phyloP scores from a whole-genome alignment of 352 stramenopile genomes.

The Phytophthora foliorum region DNA sequence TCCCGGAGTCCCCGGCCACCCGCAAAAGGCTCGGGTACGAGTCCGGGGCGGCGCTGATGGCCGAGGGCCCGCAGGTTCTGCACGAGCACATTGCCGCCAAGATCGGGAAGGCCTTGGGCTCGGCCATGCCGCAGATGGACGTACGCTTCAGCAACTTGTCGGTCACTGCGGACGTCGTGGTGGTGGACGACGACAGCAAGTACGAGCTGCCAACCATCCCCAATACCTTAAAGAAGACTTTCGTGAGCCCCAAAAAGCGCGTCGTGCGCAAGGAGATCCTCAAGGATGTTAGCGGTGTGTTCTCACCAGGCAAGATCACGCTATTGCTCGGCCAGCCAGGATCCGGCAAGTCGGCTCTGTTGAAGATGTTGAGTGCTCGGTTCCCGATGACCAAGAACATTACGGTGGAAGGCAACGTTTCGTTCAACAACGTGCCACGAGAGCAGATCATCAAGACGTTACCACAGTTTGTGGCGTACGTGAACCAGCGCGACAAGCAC shows the following conservation, averaged over 20 bases:
- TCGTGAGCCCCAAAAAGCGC: conserved; percentile 27
- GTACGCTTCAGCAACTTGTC: conserved; percentile 50
- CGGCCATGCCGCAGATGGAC: conserved; percentile 41
- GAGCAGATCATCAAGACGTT: conserved; percentile 38
- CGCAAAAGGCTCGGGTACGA: neutral
- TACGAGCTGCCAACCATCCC: conserved; percentile 35
- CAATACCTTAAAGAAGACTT: conserved; percentile 33
- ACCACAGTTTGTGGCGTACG: conserved; percentile 51
- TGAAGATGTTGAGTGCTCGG: conserved; percentile 35
- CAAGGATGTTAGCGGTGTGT: conserved; percentile 29
- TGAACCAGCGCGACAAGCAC: conserved; percentile 51
- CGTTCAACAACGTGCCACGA: conserved; percentile 44
- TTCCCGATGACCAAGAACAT: conserved; percentile 43
- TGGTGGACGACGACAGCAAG: conserved; percentile 23
- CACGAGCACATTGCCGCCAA: neutral
- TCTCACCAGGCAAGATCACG: conserved; percentile 41
- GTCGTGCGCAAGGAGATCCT: conserved; percentile 38
- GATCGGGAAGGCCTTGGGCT: neutral
- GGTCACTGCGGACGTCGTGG: conserved; percentile 29
- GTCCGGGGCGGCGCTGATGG: neutral
- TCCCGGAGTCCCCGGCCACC: neutral
- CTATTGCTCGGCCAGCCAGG: conserved; percentile 24
- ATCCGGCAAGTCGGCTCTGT: conserved; percentile 24
- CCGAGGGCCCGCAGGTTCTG: neutral
- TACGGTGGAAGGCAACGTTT: conserved; percentile 36